phyloP scores from a whole-genome alignment of 805 yeast species.

The Candida mattraensis region DNA sequence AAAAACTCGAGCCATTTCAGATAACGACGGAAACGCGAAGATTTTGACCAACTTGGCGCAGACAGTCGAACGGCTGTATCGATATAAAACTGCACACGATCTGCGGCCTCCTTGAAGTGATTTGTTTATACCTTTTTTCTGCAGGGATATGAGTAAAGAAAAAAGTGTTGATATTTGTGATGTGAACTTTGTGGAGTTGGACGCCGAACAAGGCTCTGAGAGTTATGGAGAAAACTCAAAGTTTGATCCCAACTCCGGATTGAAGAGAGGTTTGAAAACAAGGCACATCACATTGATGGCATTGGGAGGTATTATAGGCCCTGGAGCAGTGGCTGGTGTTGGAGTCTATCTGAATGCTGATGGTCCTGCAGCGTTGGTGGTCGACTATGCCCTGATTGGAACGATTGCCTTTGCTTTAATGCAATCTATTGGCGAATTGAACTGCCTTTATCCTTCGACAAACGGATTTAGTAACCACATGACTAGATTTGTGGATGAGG shows the following conservation, averaged over 20 bases:
- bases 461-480: conserved; percentile 48
- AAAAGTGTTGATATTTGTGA: too few species aligned
- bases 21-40: too few species aligned
- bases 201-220: conserved; percentile 1
- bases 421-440: conserved; percentile 52
- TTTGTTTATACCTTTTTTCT: too few species aligned
- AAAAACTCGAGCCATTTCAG: too few species aligned
- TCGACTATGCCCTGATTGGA: conserved; percentile 50
- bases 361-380: conserved; percentile 47
- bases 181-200: conserved; percentile 1
- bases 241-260: conserved; percentile 34
- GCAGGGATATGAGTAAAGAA: too few species aligned
- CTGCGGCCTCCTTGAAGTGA: too few species aligned
- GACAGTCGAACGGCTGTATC: too few species aligned
- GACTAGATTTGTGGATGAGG: conserved; percentile 47
- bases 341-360: conserved; percentile 45
- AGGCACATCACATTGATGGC: conserved; percentile 53
- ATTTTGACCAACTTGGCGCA: too few species aligned
- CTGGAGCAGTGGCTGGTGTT: conserved; percentile 52
- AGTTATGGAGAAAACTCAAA: not conserved
- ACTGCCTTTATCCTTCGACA: conserved; percentile 43
- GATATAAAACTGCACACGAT: too few species aligned
- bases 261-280: conserved; percentile 48
- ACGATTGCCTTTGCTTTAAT: conserved; percentile 50
- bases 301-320: conserved; percentile 55